phyloP scores from a whole-genome alignment of 1,284 basidiomycete genomes.

The Trametes polyzona region DNA sequence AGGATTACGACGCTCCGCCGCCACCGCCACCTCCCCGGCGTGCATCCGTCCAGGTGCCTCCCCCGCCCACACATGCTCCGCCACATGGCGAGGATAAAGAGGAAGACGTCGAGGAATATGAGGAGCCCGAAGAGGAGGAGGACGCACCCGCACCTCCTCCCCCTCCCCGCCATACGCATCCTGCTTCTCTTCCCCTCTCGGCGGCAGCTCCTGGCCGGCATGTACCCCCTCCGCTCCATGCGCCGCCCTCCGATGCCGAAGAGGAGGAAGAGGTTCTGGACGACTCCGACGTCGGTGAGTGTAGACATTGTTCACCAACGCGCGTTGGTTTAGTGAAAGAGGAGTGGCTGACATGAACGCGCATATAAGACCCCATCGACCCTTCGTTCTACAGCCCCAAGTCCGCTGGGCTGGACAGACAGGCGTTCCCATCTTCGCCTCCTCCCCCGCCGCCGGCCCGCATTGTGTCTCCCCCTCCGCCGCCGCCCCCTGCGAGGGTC shows the following conservation, averaged over 20 bases:
- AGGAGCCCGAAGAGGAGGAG: slow-evolving; percentile 3
- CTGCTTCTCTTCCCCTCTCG: background rate
- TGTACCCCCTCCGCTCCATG: background rate
- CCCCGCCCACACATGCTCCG: slow-evolving; percentile 4
- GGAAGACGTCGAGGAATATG: background rate
- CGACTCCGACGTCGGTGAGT: slow-evolving; percentile 65
- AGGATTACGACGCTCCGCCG: slow-evolving; percentile 10
- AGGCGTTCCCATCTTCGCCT: background rate
- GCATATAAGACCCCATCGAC: slow-evolving; percentile 66
- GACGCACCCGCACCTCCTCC: slow-evolving; percentile 11
- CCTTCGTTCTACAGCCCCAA: slow-evolving; percentile 55
- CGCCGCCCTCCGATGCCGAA: background rate
- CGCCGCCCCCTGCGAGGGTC: slow-evolving; percentile 11
- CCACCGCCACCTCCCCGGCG: slow-evolving; percentile 6
- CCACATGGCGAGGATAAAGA: slow-evolving; percentile 5
- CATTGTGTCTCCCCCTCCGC: slow-evolving; percentile 11
- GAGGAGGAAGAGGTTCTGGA: slow-evolving; percentile 49
- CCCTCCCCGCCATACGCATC: slow-evolving; percentile 8
- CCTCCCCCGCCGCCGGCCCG: slow-evolving; percentile 4
- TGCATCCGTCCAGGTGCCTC: slow-evolving; percentile 6
- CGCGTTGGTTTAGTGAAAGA: background rate
- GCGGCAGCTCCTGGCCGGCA: slow-evolving; percentile 1
- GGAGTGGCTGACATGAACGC: slow-evolving; percentile 12
- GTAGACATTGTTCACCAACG: background rate
- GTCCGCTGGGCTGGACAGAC: slow-evolving; percentile 18